Evolutionary conservation across 2,329 filamentous ascomycete genomes (phyloP), one percentile per base, ranked within the genome.

Genomic region (Neofusicoccum parvum): DNA sequence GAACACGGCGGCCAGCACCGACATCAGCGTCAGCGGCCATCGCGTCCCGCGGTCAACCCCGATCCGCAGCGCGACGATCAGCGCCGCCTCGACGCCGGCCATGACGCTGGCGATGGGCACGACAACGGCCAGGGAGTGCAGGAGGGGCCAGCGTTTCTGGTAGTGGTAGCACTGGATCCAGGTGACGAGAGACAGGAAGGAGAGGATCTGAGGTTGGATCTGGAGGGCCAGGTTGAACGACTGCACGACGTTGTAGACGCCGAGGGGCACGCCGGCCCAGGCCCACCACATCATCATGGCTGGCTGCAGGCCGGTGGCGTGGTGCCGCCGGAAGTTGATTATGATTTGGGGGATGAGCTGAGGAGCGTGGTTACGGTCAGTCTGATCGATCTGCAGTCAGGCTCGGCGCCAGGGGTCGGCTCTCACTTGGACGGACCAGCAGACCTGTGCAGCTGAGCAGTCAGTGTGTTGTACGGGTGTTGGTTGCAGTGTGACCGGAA

Each of bases 251-350:
- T 86, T 86, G 73, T 87, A 87, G 12, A 86, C 83, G 2, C 89
- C 89, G 0, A 91, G 79, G 0, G 88, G 88, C 0, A 91, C 85
- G 0, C 89, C 89, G 1, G 89, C 89, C 78, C 82, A 86, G 0
- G 87, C 87, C 84, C 89, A 91, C 2, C 90, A 80, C 73, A 91
- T 84, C 88, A 91, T 91, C 88, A 91, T 90, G 0, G 86, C 86
- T 0, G 86, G 83, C 58, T 90, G 88, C 0, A 91, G 80, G 0
- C 88, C 89, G 0, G 81, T 84, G 1, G 88, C 88, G 78, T 90
- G 82, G 73, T 90, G 88, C 1, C 88, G 81, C 4, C 85, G 83
- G 70, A 88, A 87, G 71, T 92, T 92, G 70, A 90, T 85, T 39
- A 88, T 74, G 56, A 91, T 90, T 72, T 92, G 89, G 0, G 89